Conservation (phyloP, 2,329 filamentous ascomycete genomes). For the Calonectria hongkongensis region DNA sequence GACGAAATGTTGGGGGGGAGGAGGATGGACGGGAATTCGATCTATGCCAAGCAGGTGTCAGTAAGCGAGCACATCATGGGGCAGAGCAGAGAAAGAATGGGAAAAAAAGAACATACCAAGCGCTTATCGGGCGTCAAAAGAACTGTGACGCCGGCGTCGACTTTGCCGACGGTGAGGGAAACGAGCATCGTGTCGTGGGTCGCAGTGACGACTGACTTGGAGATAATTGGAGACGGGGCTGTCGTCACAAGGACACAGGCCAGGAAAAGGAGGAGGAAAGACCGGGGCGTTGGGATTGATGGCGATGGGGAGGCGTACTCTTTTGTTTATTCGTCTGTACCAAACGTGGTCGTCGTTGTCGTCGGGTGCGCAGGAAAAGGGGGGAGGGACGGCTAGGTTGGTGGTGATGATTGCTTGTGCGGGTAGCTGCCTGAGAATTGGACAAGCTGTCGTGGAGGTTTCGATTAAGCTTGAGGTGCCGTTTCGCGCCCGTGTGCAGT, state of each 20-base stretch:
- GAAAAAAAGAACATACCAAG: conserved; percentile 77
- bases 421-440: conserved; percentile 35
- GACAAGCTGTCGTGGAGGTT: conserved; percentile 43
- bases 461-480: conserved; percentile 37
- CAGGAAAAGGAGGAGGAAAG: conserved; percentile 22
- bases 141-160: conserved; percentile 98
- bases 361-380: not conserved
- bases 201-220: conserved; percentile 40
- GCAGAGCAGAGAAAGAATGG: too few species aligned
- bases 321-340: not conserved
- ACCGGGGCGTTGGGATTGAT: not conserved
- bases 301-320: not conserved
- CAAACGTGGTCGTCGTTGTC: not conserved
- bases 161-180: conserved; percentile 98
- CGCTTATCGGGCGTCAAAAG: conserved; percentile 97
- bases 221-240: conserved; percentile 22
- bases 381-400: conserved; percentile 3
- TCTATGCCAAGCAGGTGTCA: conserved; percentile 72
- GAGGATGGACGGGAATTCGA: conserved; percentile 98
- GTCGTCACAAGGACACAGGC: conserved; percentile 13
- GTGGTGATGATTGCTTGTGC: conserved; percentile 28
- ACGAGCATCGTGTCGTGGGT: conserved; percentile 83
- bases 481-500: conserved; percentile 17
- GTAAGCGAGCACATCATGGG: not conserved
- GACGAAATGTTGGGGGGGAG: conserved; percentile 96